phyloP scores from a whole-genome alignment of 1,284 basidiomycete genomes.

The Puccinia sorghi region DNA sequence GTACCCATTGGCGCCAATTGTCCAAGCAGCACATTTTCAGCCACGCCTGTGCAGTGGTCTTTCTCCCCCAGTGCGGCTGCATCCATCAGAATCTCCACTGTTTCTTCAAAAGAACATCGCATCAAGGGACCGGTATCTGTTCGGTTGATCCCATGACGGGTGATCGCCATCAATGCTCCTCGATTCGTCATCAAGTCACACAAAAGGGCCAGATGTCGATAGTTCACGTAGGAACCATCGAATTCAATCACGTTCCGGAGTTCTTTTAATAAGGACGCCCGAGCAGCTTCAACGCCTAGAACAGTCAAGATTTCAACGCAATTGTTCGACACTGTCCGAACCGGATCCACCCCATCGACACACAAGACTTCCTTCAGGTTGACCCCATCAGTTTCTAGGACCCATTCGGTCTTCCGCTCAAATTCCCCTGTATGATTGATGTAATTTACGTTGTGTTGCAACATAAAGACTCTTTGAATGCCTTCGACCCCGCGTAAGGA shows the following conservation, averaged over 20 bases:
- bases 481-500: slow-evolving; percentile 83
- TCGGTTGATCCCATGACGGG: slow-evolving; percentile 97
- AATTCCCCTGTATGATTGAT: slow-evolving; percentile 63
- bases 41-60: slow-evolving; percentile 96
- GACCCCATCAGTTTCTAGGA: slow-evolving; percentile 94
- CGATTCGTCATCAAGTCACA: slow-evolving; percentile 99
- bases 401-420: slow-evolving; percentile 73
- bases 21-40: slow-evolving; percentile 97
- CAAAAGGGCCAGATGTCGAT: slow-evolving; percentile 89
- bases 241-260: slow-evolving; percentile 93
- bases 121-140: slow-evolving; percentile 95
- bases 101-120: slow-evolving; percentile 99
- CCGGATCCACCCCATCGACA: slow-evolving; percentile 89
- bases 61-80: slow-evolving; percentile 96
- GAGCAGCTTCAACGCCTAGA: slow-evolving; percentile 96
- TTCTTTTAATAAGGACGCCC: slow-evolving; percentile 89
- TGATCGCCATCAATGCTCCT: slow-evolving; percentile 95
- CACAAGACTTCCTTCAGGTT: slow-evolving; percentile 92
- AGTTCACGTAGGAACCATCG: slow-evolving; percentile 99
- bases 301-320: slow-evolving; percentile 94
- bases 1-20: slow-evolving; percentile 99
- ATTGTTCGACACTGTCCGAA: slow-evolving; percentile 92
- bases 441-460: slow-evolving; percentile 76
- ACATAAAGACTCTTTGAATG: slow-evolving; percentile 90
- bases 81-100: slow-evolving; percentile 98